Evolutionary conservation across 208 protist species (phyloP).

Genomic region (Wallacemonas collosoma): DNA sequence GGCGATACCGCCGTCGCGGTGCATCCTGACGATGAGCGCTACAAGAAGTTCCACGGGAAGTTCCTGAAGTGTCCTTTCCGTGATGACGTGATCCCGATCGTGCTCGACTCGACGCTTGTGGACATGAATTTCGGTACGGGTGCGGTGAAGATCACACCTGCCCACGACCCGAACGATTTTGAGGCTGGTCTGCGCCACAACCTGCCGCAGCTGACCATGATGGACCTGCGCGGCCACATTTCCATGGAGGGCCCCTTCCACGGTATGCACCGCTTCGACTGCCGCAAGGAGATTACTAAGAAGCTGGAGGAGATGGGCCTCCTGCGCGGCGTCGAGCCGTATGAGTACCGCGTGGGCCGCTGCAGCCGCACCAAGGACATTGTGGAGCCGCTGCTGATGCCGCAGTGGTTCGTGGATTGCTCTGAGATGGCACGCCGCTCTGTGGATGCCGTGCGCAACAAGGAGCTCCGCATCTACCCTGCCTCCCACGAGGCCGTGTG

Average conservation of each 20-base stretch:
- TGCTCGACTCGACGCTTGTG: conserved; percentile 96
- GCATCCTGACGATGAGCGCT: conserved; percentile 98
- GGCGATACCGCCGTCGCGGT: conserved; percentile 98
- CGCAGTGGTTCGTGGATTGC: conserved; percentile 99
- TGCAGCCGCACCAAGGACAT: conserved; percentile 98
- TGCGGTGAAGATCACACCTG: conserved; percentile 98
- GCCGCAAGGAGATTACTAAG: conserved; percentile 91
- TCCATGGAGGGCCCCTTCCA: conserved; percentile 92
- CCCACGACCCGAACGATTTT: conserved; percentile 99
- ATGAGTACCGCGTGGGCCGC: conserved; percentile 95
- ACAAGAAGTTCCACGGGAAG: conserved; percentile 97
- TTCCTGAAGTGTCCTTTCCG: conserved; percentile 96
- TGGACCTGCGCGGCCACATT: conserved; percentile 96
- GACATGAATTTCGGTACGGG: conserved; percentile 99
- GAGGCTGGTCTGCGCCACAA: conserved; percentile 96
- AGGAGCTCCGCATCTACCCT: conserved; percentile 95
- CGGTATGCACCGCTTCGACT: conserved; percentile 97
- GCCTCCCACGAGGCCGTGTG: conserved; percentile 92
- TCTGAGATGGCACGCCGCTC: conserved; percentile 84
- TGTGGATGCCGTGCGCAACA: conserved; percentile 86
- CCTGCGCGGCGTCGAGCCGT: conserved; percentile 87
- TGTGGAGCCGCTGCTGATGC: conserved; percentile 98
- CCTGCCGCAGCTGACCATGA: conserved; percentile 95
- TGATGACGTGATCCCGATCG: conserved; percentile 95
- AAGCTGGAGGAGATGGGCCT: conserved; percentile 91